Evolutionary conservation across 345 rosid genomes (phyloP).

Genomic region (Acer campestre): DNA sequence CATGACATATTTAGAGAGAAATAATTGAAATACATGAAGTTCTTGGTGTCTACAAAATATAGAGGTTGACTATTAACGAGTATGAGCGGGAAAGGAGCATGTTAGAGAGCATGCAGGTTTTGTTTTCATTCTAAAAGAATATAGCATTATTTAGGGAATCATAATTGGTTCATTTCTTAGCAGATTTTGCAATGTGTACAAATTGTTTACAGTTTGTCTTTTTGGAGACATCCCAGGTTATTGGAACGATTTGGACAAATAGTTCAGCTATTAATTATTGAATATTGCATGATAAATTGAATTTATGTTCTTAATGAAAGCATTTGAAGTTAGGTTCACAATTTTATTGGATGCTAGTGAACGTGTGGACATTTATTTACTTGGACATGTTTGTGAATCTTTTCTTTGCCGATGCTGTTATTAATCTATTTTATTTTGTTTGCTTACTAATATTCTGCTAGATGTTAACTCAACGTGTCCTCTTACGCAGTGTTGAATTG

Average conservation of each 20-base stretch:
- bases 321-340: not conserved
- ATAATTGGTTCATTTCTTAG: not conserved
- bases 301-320: not conserved
- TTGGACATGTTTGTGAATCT: not conserved
- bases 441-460: not conserved
- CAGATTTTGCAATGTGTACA: not conserved
- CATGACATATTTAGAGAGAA: not conserved
- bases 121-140: conserved; percentile 9
- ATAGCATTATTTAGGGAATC: not conserved
- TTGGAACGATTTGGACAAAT: not conserved
- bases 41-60: not conserved
- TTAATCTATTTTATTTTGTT: not conserved
- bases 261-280: not conserved
- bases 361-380: not conserved
- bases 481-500: conserved; percentile 17
- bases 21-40: not conserved
- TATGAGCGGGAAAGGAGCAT: not conserved
- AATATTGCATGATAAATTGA: not conserved
- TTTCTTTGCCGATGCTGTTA: not conserved
- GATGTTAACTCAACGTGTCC: conserved; percentile 11
- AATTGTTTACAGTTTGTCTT: not conserved
- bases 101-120: not conserved
- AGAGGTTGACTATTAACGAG: not conserved
- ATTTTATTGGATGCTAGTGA: not conserved
- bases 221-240: not conserved